A percentile compares a stretch with the other conserved stretches of the same genome.
Evolutionary conservation across 257 asterid genomes (phyloP).

Genomic region (Haberlea rhodopensis): DNA sequence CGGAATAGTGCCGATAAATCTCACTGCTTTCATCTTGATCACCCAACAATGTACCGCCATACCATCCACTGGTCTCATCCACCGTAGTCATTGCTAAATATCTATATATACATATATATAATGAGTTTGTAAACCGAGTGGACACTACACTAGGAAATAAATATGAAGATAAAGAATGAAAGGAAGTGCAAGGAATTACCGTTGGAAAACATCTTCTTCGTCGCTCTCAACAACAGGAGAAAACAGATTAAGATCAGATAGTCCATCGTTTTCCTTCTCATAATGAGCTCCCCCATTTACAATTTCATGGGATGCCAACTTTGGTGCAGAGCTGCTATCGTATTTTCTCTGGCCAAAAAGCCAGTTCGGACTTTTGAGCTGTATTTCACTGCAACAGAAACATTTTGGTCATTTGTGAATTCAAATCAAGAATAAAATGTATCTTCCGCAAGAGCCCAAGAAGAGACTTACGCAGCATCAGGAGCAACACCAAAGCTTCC

Average conservation of each 20-base stretch:
- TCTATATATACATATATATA: slow-evolving; percentile 41
- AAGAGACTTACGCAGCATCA: slow-evolving; percentile 88
- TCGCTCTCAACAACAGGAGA: slow-evolving; percentile 57
- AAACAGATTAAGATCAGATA: slow-evolving; percentile 67
- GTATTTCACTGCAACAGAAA: slow-evolving; percentile 70
- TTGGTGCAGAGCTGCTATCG: slow-evolving; percentile 52
- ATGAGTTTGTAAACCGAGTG: background rate
- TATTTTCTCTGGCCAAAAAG: slow-evolving; percentile 93
- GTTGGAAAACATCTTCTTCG: slow-evolving; percentile 79
- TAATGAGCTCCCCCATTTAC: slow-evolving; percentile 44
- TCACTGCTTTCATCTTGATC: slow-evolving; percentile 85
- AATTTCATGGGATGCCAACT: slow-evolving; percentile 44
- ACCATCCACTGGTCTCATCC: slow-evolving; percentile 92
- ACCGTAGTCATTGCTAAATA: slow-evolving; percentile 80
- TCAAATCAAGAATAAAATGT: slow-evolving; percentile 9
- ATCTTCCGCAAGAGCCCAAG: background rate
- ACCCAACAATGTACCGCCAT: slow-evolving; percentile 87
- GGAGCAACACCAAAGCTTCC: slow-evolving; percentile 97
- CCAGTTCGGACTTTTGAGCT: slow-evolving; percentile 97
- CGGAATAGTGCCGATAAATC: slow-evolving; percentile 84
- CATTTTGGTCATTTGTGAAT: slow-evolving; percentile 9
- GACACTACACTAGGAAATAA: background rate
- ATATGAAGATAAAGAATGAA: background rate
- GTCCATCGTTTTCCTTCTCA: slow-evolving; percentile 49
- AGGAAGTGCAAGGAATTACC: slow-evolving; percentile 43